Evolutionary conservation across 2,329 filamentous ascomycete species (phyloP).

Genomic region (Ceratocystis papillata): DNA sequence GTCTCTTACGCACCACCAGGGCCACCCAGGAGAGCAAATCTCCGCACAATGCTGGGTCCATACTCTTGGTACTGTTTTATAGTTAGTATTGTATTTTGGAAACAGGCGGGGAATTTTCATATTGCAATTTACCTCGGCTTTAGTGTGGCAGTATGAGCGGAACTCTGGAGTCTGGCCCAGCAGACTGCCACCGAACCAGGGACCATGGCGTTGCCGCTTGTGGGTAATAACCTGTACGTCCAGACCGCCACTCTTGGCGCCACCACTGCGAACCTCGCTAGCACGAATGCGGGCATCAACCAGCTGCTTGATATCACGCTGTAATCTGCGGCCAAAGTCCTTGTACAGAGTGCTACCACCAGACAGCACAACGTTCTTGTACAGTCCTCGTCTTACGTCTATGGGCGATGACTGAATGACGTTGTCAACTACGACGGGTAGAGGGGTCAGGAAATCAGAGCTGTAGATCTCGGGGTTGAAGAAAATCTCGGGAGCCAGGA

Average conservation of each 20-base stretch:
- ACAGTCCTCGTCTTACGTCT: conserved; percentile 88
- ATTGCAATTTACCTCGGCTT: conserved; percentile 48
- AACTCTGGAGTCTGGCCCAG: conserved; percentile 97
- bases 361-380: conserved; percentile 99
- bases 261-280: conserved; percentile 82
- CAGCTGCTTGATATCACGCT: conserved; percentile 92
- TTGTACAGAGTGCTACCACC: conserved; percentile 97
- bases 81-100: conserved; percentile 26
- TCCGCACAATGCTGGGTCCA: conserved; percentile 85
- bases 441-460: conserved; percentile 91
- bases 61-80: conserved; percentile 73
- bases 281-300: conserved; percentile 88
- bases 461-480: conserved; percentile 99
- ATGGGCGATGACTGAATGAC: conserved; percentile 98
- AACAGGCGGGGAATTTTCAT: conserved; percentile 13
- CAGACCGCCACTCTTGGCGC: conserved; percentile 82
- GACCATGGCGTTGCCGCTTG: conserved; percentile 92
- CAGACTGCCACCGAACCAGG: conserved; percentile 96
- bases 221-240: conserved; percentile 97
- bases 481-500: conserved; percentile 96
- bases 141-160: conserved; percentile 95
- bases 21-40: conserved; percentile 86
- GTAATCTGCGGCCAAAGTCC: conserved; percentile 89
- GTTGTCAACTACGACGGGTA: conserved; percentile 86
- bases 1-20: conserved; percentile 61